Percentiles rank a stretch among this genome's conserved stretches.
Conservation (phyloP, 345 rosid species). For the Syzygium oleosum region DNA sequence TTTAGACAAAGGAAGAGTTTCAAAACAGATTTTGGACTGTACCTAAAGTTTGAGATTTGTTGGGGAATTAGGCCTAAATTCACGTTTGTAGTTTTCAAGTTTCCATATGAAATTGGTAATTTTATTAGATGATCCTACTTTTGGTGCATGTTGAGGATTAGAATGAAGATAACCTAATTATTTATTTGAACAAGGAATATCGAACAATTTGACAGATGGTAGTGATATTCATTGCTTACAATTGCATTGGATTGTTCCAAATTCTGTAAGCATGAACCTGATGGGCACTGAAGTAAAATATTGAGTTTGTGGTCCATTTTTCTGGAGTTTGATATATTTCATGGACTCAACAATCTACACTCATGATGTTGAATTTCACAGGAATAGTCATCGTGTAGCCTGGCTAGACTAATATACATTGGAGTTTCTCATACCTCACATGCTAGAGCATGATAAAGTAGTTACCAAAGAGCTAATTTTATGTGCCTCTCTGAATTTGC, state of each 20-base stretch:
- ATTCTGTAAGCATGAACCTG: not conserved
- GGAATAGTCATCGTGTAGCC: not conserved
- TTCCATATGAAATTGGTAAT: not conserved
- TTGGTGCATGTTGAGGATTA: not conserved
- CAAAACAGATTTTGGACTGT: not conserved
- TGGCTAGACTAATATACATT: not conserved
- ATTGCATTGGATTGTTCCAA: not conserved
- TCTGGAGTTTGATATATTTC: not conserved
- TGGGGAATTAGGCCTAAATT: not conserved
- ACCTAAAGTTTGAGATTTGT: not conserved
- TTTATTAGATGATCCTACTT: not conserved
- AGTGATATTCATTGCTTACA: not conserved
- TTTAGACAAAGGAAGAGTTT: not conserved
- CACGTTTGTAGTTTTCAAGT: not conserved
- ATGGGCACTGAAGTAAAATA: not conserved
- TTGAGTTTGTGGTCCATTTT: not conserved
- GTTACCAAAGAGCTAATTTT: not conserved
- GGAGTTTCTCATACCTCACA: not conserved
- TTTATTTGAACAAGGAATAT: not conserved
- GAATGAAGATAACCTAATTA: not conserved
- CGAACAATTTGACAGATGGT: not conserved
- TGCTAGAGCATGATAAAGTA: not conserved
- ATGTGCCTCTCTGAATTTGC: conserved; percentile 19
- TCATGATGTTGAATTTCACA: not conserved
- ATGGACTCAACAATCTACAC: not conserved